Percentiles rank a stretch among this genome's conserved stretches.
phyloP scores from a whole-genome alignment of 441 rosid species.

The Syzygium malaccense region DNA sequence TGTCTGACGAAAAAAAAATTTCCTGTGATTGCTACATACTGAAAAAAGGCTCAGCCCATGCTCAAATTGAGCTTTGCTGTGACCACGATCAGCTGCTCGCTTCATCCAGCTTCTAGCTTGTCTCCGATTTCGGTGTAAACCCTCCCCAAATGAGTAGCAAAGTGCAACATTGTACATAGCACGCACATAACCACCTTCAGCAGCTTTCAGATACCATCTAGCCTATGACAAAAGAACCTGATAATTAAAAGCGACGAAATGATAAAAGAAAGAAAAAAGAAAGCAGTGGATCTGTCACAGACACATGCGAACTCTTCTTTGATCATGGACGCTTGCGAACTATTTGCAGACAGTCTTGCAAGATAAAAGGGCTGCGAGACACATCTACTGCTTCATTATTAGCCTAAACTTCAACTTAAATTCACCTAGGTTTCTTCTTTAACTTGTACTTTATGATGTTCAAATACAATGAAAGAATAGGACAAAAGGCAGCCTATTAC shows the following conservation, averaged over 20 bases:
- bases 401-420: neutral
- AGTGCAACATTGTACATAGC: conserved; percentile 83
- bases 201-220: conserved; percentile 76
- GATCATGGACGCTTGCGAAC: neutral
- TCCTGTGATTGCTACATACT: conserved; percentile 20
- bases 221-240: conserved; percentile 34
- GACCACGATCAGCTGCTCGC: conserved; percentile 83
- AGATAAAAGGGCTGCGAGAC: neutral
- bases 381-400: neutral
- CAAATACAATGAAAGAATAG: neutral
- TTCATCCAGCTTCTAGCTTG: conserved; percentile 86
- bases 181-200: conserved; percentile 69
- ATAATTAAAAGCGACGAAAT: neutral
- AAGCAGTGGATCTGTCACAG: neutral
- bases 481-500: neutral
- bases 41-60: conserved; percentile 72
- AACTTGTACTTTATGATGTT: neutral
- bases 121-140: conserved; percentile 41
- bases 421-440: neutral
- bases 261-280: neutral
- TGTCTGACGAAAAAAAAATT: neutral
- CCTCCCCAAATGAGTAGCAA: conserved; percentile 78
- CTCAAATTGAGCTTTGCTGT: conserved; percentile 81
- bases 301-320: neutral
- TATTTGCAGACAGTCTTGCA: neutral